Evolutionary conservation across 2,329 filamentous ascomycete genomes (phyloP).

Genomic region (Alternaria burnsii): DNA sequence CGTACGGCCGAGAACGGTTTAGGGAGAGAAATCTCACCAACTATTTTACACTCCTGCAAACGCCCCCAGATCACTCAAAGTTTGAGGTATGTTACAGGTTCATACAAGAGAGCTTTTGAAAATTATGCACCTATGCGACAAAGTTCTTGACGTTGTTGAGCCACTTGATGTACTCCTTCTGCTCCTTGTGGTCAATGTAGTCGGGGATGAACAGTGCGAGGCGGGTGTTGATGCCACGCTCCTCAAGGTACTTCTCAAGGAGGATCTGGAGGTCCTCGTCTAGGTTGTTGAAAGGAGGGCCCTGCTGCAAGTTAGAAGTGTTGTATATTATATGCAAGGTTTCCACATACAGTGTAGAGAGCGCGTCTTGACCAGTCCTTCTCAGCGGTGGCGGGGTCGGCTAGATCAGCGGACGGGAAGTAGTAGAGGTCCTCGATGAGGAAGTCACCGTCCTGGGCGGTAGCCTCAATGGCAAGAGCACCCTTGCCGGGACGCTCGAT

Average conservation of each 20-base stretch:
- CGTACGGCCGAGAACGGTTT: neutral
- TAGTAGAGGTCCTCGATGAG: constrained; percentile 91
- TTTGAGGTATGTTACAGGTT: constrained; percentile 23
- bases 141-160: constrained; percentile 86
- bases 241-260: constrained; percentile 92
- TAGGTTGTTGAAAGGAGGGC: constrained; percentile 90
- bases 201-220: constrained; percentile 92
- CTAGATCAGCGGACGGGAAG: constrained; percentile 79
- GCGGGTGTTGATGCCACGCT: constrained; percentile 86
- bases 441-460: constrained; percentile 85
- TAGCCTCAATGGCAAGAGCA: constrained; percentile 84
- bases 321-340: neutral
- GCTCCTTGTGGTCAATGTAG: constrained; percentile 98
- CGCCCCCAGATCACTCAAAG: constrained; percentile 21
- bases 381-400: constrained; percentile 78
- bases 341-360: constrained; percentile 68
- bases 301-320: constrained; percentile 46
- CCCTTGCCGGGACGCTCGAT: constrained; percentile 88
- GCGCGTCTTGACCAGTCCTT: constrained; percentile 78
- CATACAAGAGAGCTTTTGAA: constrained; percentile 25
- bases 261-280: constrained; percentile 95
- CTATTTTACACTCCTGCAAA: constrained; percentile 41
- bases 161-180: constrained; percentile 95
- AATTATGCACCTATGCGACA: constrained; percentile 63
- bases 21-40: constrained; percentile 11